A percentile compares a stretch with the other conserved stretches of the same genome.
These are phyloP conservation scores for Aspergillus sp. DNA, from an alignment of 2,329 filamentous ascomycete genomes.

Conservation along the genomic window DNA sequence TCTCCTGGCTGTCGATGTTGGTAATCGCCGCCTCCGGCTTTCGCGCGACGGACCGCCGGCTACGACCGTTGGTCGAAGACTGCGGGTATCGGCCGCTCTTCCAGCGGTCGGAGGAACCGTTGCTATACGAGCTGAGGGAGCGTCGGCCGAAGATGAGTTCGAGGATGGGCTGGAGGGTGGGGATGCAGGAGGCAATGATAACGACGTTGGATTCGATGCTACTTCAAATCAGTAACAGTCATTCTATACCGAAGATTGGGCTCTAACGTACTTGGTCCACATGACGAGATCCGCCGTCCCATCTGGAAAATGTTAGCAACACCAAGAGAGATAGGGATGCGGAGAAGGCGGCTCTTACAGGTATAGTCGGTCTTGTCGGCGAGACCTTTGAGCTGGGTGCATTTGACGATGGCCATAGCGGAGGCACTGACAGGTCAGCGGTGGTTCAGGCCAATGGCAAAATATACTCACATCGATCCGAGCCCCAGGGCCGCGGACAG, in stretches of 20 bases:
- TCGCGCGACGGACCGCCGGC: slow-evolving; percentile 4
- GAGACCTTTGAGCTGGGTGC: slow-evolving; percentile 21
- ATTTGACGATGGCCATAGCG: slow-evolving; percentile 27
- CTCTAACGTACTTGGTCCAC: slow-evolving; percentile 35
- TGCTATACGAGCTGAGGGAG: slow-evolving; percentile 8
- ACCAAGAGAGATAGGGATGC: too few species aligned
- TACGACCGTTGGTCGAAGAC: slow-evolving; percentile 3
- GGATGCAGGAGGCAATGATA: slow-evolving; percentile 28
- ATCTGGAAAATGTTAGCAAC: slow-evolving; percentile 7
- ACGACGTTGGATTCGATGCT: slow-evolving; percentile 26
- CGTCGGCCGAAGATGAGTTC: slow-evolving; percentile 18
- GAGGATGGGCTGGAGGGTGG: slow-evolving; percentile 24
- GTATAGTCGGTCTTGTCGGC: slow-evolving; percentile 20
- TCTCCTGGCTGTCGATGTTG: slow-evolving; percentile 16
- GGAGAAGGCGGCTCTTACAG: slow-evolving; percentile 11
- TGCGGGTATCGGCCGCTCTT: slow-evolving; percentile 7
- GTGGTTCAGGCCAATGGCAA: too few species aligned
- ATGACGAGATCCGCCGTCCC: slow-evolving; percentile 37
- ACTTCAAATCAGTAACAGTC: not conserved
- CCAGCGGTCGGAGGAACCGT: slow-evolving; percentile 3
- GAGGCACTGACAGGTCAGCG: slow-evolving; percentile 17
- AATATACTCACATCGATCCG: slow-evolving; percentile 20
- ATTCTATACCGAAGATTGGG: not conserved
- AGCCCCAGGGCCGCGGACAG: slow-evolving; percentile 22
- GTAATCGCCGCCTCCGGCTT: slow-evolving; percentile 10